Base-by-base conservation (phyloP, 1,139 yeast genomes). In the Arxiozyma heterogenica region DNA sequence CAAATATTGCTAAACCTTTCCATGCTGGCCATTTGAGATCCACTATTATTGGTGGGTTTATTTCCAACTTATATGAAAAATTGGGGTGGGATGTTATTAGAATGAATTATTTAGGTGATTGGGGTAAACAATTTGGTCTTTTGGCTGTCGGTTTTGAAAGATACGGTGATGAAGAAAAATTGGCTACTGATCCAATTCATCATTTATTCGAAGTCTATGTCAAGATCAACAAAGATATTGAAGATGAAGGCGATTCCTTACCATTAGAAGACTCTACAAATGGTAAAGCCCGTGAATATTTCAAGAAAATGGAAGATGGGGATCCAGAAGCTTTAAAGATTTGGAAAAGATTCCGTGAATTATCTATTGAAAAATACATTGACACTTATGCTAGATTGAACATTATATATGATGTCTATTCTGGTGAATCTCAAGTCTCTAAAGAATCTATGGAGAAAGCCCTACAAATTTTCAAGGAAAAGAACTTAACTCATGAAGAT, bases 21-120 rank as follows among this genome's bases (percentile, higher is more conserved):
- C 99, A 93, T 69, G 99, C 99, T 56, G 99, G 99, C 56, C 99
- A 93, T 73, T 82, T 93, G 73, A 84, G 99, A 75, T 88, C 96
- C 46, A 93, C 99, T 44, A 93, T 93, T 68, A 93, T 93, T 69
- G 99, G 99, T 64, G 98, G 98, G n/a, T 93, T 90, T 75, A 72
- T 94, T 55, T 74, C 96, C 49, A 93, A 91, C 72, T 78, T 93
- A 70, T 89, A 93, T 69, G 96, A 91, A 72, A 83, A 83, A 63
- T 76, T 85, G 56, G 98, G 98, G 46, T 93, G 93, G 86, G 81
- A 88, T 20, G 98, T 94, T 47, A 75, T 80, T 61, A 83, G 97
- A 75, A 78, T 93, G 75, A 93, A 93, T 75, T 93, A 94, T 73
- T 78, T 93, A 62, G 99, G 99, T 68, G 99, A 93, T 74, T 93